Conservation (phyloP, 179 eudicot genomes). For the Beta corolliflora region DNA sequence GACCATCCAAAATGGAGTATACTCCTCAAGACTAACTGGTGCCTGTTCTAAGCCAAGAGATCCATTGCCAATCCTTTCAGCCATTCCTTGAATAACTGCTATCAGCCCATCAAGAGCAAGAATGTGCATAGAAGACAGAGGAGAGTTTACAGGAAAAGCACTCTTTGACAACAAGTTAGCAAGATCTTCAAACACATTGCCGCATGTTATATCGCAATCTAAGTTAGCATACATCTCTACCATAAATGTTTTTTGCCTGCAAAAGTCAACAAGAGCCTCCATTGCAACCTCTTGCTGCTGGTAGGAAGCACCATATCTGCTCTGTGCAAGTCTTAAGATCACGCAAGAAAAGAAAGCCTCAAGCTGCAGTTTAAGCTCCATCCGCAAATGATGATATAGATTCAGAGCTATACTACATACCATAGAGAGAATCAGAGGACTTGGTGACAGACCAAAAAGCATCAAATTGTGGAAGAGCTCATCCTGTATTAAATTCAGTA, state of each 20-base stretch:
- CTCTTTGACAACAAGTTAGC: constrained; percentile 72
- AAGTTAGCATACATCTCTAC: constrained; percentile 74
- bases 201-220: constrained; percentile 72
- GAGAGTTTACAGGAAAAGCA: constrained; percentile 77
- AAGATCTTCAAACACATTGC: constrained; percentile 73
- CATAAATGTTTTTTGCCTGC: constrained; percentile 71
- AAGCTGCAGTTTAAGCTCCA: constrained; percentile 64
- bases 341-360: constrained; percentile 76
- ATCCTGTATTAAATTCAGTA: constrained; percentile 63
- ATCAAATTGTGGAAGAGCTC: constrained; percentile 61
- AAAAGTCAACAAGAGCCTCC: constrained; percentile 80
- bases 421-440: constrained; percentile 69
- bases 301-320: constrained; percentile 68
- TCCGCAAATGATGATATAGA: constrained; percentile 59
- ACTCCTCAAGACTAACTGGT: constrained; percentile 62
- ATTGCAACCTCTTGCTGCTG: constrained; percentile 83
- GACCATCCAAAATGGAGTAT: constrained; percentile 70
- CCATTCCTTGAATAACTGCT: constrained; percentile 81
- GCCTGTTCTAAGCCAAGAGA: constrained; percentile 53
- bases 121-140: constrained; percentile 66
- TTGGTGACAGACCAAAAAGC: constrained; percentile 61
- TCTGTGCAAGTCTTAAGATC: constrained; percentile 63
- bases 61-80: constrained; percentile 69
- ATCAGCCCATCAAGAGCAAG: constrained; percentile 77
- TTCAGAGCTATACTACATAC: constrained; percentile 70